A percentile compares a stretch with the other conserved stretches of the same genome.
Conservation (phyloP, 192 early-diverging fungal genomes). For the Umbelopsis vinacea region DNA sequence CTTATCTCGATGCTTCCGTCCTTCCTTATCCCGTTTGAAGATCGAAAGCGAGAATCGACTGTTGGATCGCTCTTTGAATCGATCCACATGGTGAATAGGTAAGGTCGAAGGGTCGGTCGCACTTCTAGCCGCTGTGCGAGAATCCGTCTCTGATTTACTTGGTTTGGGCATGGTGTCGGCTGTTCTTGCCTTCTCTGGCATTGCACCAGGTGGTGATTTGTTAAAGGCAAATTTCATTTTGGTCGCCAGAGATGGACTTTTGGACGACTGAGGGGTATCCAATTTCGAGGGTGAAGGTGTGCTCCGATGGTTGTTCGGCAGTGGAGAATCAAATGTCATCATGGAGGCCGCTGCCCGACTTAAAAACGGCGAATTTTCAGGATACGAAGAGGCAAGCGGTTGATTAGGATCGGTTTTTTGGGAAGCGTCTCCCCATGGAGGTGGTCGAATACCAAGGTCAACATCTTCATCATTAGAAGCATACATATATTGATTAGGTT, state of each 20-base stretch:
- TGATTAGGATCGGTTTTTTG: background rate
- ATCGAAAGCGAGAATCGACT: constrained; percentile 5
- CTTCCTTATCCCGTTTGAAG: constrained; percentile 21
- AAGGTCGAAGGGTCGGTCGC: constrained; percentile 8
- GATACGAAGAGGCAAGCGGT: background rate
- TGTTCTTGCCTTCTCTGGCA: constrained; percentile 17
- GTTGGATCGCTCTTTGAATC: constrained; percentile 7
- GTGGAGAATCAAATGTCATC: constrained; percentile 11
- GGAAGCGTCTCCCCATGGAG: constrained; percentile 27
- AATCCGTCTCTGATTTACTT: constrained; percentile 3
- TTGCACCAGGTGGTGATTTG: background rate
- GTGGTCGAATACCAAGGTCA: constrained; percentile 25
- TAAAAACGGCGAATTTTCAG: constrained; percentile 1
- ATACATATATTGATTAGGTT: constrained; percentile 12
- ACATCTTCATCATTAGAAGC: constrained; percentile 3
- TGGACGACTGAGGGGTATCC: background rate
- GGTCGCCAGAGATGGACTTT: constrained; percentile 1
- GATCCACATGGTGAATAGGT: background rate
- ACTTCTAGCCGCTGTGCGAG: background rate
- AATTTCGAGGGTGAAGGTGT: background rate
- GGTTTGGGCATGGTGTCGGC: background rate
- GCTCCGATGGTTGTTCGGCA: background rate
- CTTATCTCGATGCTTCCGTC: background rate
- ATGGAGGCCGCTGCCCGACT: constrained; percentile 5
- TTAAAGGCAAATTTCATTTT: constrained; percentile 8